Percentiles rank a stretch among this genome's conserved stretches.
Conservation (phyloP, 768 basidiomycete species). For the Xerocomellus intermedius region DNA sequence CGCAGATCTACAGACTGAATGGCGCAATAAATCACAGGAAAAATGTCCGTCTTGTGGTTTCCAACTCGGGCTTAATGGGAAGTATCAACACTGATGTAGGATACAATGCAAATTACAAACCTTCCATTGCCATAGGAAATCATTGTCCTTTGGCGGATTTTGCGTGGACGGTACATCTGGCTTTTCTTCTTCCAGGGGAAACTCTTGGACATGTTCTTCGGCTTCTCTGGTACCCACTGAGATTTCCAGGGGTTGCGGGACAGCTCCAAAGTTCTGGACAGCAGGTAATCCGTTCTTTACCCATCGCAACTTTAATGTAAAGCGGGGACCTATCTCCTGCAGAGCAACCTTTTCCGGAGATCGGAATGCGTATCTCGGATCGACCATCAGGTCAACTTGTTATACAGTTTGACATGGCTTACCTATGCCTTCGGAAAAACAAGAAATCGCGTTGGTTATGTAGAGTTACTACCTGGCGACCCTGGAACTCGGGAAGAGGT, state of each 20-base stretch:
- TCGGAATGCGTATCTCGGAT: constrained; percentile 80
- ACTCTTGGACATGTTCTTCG: constrained; percentile 13
- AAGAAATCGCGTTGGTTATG: constrained; percentile 98
- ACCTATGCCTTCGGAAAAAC: constrained; percentile 96
- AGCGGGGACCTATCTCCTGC: constrained; percentile 97
- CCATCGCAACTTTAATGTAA: constrained; percentile 91
- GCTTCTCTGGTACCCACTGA: constrained; percentile 42
- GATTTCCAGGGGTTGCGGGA: constrained; percentile 54
- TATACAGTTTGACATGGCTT: constrained; percentile 19
- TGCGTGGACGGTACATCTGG: constrained; percentile 10
- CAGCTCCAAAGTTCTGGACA: constrained; percentile 66
- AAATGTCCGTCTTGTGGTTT: constrained; percentile 87
- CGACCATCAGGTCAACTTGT: constrained; percentile 6
- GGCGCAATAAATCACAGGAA: constrained; percentile 59
- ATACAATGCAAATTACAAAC: constrained; percentile 41
- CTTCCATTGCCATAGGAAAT: constrained; percentile 90
- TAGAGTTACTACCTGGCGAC: constrained; percentile 93
- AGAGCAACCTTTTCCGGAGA: constrained; percentile 87
- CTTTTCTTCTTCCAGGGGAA: constrained; percentile 16
- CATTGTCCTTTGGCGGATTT: constrained; percentile 66
- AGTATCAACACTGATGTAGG: neutral
- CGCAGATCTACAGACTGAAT: neutral
- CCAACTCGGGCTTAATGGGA: constrained; percentile 76
- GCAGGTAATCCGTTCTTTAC: constrained; percentile 86
- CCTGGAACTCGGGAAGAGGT: constrained; percentile 91